Evolutionary conservation across 1,284 basidiomycete genomes (phyloP).

Genomic region (Sphagnurus paluster): DNA sequence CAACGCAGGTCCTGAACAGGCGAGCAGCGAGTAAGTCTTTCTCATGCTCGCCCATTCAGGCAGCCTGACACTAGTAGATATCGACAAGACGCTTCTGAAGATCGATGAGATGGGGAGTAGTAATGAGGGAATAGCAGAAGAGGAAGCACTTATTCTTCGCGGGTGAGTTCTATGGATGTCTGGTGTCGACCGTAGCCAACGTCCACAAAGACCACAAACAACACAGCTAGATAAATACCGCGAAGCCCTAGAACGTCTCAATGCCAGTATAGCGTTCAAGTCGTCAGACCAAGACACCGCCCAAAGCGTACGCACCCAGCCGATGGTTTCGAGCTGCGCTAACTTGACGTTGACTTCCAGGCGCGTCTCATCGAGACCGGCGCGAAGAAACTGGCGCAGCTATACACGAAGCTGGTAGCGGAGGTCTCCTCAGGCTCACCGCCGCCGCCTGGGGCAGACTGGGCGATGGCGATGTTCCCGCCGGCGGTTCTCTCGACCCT

Average conservation of each 20-base stretch:
- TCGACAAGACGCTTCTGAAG: conserved; percentile 72
- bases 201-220: conserved; percentile 57
- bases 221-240: conserved; percentile 64
- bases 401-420: conserved; percentile 79
- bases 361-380: conserved; percentile 78
- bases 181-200: conserved; percentile 2
- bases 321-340: not conserved
- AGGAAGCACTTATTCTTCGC: conserved; percentile 73
- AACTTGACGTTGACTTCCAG: conserved; percentile 32
- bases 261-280: conserved; percentile 78
- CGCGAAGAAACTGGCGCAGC: conserved; percentile 72
- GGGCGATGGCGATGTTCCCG: conserved; percentile 55
- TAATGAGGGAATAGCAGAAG: conserved; percentile 73
- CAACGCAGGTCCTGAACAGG: conserved; percentile 72
- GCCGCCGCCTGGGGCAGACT: conserved; percentile 56
- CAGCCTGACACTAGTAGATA: conserved; percentile 47
- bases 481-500: conserved; percentile 52
- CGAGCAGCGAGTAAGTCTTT: conserved; percentile 60
- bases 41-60: not conserved
- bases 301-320: conserved; percentile 47
- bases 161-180: conserved; percentile 47
- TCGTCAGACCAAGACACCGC: conserved; percentile 55
- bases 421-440: conserved; percentile 74
- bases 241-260: conserved; percentile 71
- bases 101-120: conserved; percentile 77